Evolutionary conservation across 352 stramenopile genomes (phyloP), one percentile per base, ranked within the genome.

Genomic region (Poterioochromonas sp.): DNA sequence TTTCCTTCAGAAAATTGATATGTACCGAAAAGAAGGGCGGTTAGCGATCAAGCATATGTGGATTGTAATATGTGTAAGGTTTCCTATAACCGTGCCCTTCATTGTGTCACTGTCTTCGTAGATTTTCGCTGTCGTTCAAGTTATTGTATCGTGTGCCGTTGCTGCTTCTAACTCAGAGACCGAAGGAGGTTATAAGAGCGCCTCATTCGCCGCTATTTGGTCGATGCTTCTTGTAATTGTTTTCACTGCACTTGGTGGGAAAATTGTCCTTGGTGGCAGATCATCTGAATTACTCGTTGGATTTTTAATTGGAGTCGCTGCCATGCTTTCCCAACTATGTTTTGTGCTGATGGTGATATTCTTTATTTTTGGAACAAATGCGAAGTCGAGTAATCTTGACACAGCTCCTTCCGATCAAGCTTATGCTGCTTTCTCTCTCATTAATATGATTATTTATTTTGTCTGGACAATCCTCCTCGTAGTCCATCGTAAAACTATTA

Each of bases 371-470:
- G 62, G 62, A 8, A 8, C 11, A 41, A 43, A 71, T 44, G 62
- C 62, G 39, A n/a, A 20, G 15, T 22, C 5, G 8, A 71, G 32
- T 29, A 29, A 29, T 26, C 3, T 8, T 43, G 62, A 71, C 3
- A 47, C 62, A 5, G 62, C 34, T 32, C 62, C 62, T 44, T 26
- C n/a, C 34, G 62, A 71, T 29, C 39, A 41, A 3, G 62, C 62
- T 8, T 71, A 47, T 29, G 62, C 62, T 3, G 62, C 34, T 15
- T 71, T 71, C 26, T 71, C 18, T 29, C 26, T 71, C 12, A 22
- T 71, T 3, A 71, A 71, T 71, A 71, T 71, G 62, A 71, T 71
- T 8, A 71, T 71, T 44, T 71, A 71, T 29, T 71, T 71, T 29
- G 62, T 71, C 26, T 71, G 62, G 62, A 29, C 62, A 8, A 71